These are phyloP conservation scores for Naganishia vaughanmartiniae DNA, from an alignment of 768 basidiomycete species.

Conservation along the genomic window DNA sequence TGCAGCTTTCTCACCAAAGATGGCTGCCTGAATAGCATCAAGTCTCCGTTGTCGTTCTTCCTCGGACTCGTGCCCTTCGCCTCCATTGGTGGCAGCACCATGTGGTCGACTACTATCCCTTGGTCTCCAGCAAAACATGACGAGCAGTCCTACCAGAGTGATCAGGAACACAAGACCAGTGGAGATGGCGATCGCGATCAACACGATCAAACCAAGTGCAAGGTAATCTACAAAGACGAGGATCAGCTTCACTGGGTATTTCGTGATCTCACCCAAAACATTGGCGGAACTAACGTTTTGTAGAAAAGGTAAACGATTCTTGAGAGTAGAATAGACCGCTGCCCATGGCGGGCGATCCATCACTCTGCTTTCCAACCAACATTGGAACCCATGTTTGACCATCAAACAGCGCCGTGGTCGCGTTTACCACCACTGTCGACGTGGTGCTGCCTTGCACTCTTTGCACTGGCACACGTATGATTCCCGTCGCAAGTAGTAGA, in stretches of 20 bases:
- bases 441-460: neutral
- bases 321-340: conserved; percentile 69
- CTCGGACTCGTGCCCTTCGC: conserved; percentile 31
- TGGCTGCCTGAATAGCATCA: conserved; percentile 28
- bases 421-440: conserved; percentile 59
- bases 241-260: conserved; percentile 22
- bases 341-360: conserved; percentile 68
- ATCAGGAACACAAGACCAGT: conserved; percentile 66
- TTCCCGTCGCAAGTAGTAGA: conserved; percentile 83
- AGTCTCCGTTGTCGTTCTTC: conserved; percentile 33
- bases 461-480: conserved; percentile 63
- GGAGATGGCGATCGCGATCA: conserved; percentile 94
- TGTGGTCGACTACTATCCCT: conserved; percentile 55
- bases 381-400: conserved; percentile 79
- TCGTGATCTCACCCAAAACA: conserved; percentile 49
- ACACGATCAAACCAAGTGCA: conserved; percentile 86
- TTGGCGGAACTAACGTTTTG: conserved; percentile 65
- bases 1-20: conserved; percentile 28
- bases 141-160: conserved; percentile 46
- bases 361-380: conserved; percentile 64
- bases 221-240: conserved; percentile 64
- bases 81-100: conserved; percentile 22
- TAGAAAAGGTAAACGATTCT: conserved; percentile 58
- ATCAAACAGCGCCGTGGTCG: conserved; percentile 82
- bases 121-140: conserved; percentile 54